Conservation (phyloP, 2,329 filamentous ascomycete species). For the Aphanoascus verrucosus region DNA sequence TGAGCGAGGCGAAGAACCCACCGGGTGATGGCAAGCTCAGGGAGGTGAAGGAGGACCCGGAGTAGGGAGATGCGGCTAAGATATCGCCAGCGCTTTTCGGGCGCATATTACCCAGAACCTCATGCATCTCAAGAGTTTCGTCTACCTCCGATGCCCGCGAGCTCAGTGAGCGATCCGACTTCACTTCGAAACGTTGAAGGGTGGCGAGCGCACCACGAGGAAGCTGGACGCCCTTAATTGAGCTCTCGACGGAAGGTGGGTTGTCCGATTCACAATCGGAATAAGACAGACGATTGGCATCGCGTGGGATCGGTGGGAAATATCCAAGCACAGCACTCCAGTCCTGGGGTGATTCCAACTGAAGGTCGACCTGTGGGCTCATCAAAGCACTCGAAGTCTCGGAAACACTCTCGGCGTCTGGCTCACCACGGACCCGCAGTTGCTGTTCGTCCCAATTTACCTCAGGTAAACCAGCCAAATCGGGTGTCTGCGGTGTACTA, state of each 20-base stretch:
- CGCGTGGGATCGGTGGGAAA: conserved; percentile 32
- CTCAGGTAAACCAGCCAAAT: conserved; percentile 49
- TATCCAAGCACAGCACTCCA: conserved; percentile 47
- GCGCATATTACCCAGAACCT: conserved; percentile 45
- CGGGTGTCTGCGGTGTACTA: conserved; percentile 75
- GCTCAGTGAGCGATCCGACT: conserved; percentile 33
- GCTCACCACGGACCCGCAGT: conserved; percentile 27
- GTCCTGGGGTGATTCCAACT: conserved; percentile 38
- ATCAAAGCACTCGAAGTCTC: conserved; percentile 21
- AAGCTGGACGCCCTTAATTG: conserved; percentile 53
- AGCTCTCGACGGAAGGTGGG: conserved; percentile 18
- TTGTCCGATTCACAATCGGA: conserved; percentile 15
- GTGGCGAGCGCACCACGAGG: conserved; percentile 72
- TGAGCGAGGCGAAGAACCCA: conserved; percentile 81
- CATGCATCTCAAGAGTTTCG: conserved; percentile 48
- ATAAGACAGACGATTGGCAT: conserved; percentile 18
- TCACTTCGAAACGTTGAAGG: conserved; percentile 58
- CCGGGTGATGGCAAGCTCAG: conserved; percentile 85
- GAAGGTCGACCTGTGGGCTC: conserved; percentile 27
- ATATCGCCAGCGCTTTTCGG: conserved; percentile 35
- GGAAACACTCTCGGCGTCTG: conserved; percentile 21
- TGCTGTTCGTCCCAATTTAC: conserved; percentile 48
- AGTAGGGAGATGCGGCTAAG: conserved; percentile 46
- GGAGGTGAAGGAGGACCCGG: conserved; percentile 61
- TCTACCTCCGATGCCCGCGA: conserved; percentile 39